A percentile compares a stretch with the other conserved stretches of the same genome.
These are phyloP conservation scores for Fusarium nanum DNA, from an alignment of 2,329 filamentous ascomycete species.

Conservation along the genomic window DNA sequence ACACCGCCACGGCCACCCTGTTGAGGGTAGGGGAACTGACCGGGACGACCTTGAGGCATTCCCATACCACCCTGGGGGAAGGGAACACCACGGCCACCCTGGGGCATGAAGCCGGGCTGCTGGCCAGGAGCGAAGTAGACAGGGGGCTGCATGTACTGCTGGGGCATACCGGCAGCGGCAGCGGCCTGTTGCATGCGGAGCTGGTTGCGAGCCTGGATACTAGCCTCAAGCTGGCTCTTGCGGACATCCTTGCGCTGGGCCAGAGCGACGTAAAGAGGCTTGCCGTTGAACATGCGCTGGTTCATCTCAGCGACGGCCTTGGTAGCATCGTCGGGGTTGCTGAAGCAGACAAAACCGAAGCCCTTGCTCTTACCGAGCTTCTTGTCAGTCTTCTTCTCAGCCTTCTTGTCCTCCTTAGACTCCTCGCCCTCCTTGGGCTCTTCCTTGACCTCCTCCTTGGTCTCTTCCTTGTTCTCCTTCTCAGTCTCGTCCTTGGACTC, in stretches of 20 bases:
- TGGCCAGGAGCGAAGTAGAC: slow-evolving; percentile 93
- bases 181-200: slow-evolving; percentile 98
- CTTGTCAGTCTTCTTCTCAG: slow-evolving; percentile 68
- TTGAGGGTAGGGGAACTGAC: slow-evolving; percentile 89
- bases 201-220: slow-evolving; percentile 98
- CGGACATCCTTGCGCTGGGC: slow-evolving; percentile 99
- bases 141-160: slow-evolving; percentile 86
- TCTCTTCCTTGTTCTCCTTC: slow-evolving; percentile 59
- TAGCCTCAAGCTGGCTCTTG: slow-evolving; percentile 98
- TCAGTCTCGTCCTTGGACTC: slow-evolving; percentile 61
- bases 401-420: slow-evolving; percentile 65
- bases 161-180: slow-evolving; percentile 87
- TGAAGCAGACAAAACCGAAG: slow-evolving; percentile 99
- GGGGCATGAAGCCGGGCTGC: slow-evolving; percentile 76
- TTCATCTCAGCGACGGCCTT: slow-evolving; percentile 99
- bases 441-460: slow-evolving; percentile 62
- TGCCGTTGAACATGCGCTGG: slow-evolving; percentile 97
- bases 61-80: slow-evolving; percentile 74
- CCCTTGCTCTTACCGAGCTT: slow-evolving; percentile 98
- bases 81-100: slow-evolving; percentile 73
- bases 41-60: slow-evolving; percentile 83
- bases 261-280: slow-evolving; percentile 97
- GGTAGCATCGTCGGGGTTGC: slow-evolving; percentile 98
- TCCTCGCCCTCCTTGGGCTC: slow-evolving; percentile 62
- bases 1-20: slow-evolving; percentile 89